Base-by-base conservation (phyloP, 2,329 filamentous ascomycete species). In the Alternaria sp. region DNA sequence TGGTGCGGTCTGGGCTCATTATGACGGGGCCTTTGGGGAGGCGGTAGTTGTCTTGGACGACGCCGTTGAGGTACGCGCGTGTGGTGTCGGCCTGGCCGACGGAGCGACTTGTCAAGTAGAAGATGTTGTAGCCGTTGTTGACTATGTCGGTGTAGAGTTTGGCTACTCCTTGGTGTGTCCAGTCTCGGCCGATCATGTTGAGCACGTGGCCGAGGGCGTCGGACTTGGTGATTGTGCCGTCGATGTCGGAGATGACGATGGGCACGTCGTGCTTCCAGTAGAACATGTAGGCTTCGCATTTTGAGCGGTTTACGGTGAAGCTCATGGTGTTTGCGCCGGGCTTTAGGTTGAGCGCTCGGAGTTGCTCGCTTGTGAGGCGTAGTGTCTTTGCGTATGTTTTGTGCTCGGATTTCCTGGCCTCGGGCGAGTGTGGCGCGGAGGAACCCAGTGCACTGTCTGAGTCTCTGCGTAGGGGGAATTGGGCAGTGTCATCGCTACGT, bases 171-270 rank as follows among this genome's bases (percentile, higher is more conserved):
- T 93, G 88, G 79, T 99, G 96, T 4, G 96, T 99, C 96, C 96
- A 99, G 80, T 99, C 96, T 51, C 96, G 90, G 45, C 96, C 96
- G 68, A 99, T 95, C 89, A 96, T 96, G 83, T 95, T 98, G 57
- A 98, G 82, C 46, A 99, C 93, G 75, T 99, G 96, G 13, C 96
- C 96, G 13, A 97, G 84, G 15, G 93, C 94, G 81, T 97, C 94
- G 3, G 94, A 97, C 63, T 99, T 99, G 62, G 96, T 99, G 73
- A 99, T 99, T 21, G 96, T 99, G 55, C 96, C 96, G 80, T 99
- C 96, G 74, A 99, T 98, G 79, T 99, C 96, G 1, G 95, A 98
- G 67, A 99, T 97, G 51, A 99, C 94, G 59, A 99, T 95, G 0
- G 96, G 96, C 0, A 91, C 91, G 73, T 96, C 91, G 74, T 95